These are phyloP conservation scores for Mycosarcoma mackinlayi DNA, from an alignment of 1,284 basidiomycete species.

Conservation along the genomic window DNA sequence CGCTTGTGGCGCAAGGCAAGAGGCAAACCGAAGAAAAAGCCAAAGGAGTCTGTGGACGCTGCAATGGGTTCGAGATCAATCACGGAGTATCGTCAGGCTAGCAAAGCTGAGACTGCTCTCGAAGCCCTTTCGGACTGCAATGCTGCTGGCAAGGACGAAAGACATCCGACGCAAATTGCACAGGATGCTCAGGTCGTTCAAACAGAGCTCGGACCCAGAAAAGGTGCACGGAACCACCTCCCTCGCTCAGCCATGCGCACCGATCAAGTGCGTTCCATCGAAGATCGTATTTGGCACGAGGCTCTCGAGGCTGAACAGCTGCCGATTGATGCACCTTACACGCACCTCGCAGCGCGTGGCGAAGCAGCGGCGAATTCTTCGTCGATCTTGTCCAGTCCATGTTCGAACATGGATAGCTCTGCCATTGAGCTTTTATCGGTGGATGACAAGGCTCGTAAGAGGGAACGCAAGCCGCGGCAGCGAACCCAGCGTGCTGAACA, in stretches of 20 bases:
- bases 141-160: background rate
- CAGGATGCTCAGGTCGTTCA: no score
- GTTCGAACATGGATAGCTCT: slow-evolving; percentile 19
- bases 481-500: slow-evolving; percentile 17
- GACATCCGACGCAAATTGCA: no score
- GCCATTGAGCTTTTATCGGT: slow-evolving; percentile 32
- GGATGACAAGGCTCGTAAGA: slow-evolving; percentile 16
- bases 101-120: slow-evolving; percentile 38
- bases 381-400: slow-evolving; percentile 18
- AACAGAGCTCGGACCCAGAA: no score
- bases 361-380: slow-evolving; percentile 19
- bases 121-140: slow-evolving; percentile 25
- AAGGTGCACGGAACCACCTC: slow-evolving; percentile 9
- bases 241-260: slow-evolving; percentile 39
- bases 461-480: slow-evolving; percentile 9
- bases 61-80: background rate
- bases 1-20: slow-evolving; percentile 51
- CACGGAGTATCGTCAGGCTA: slow-evolving; percentile 12
- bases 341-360: slow-evolving; percentile 48
- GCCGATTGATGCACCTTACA: slow-evolving; percentile 57
- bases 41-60: background rate
- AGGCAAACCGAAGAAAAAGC: slow-evolving; percentile 45
- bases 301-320: slow-evolving; percentile 42
- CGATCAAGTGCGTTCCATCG: slow-evolving; percentile 39
- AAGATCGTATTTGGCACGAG: slow-evolving; percentile 51